Conservation (phyloP, 2,329 filamentous ascomycete genomes). For the Tolypocladium paradoxum region DNA sequence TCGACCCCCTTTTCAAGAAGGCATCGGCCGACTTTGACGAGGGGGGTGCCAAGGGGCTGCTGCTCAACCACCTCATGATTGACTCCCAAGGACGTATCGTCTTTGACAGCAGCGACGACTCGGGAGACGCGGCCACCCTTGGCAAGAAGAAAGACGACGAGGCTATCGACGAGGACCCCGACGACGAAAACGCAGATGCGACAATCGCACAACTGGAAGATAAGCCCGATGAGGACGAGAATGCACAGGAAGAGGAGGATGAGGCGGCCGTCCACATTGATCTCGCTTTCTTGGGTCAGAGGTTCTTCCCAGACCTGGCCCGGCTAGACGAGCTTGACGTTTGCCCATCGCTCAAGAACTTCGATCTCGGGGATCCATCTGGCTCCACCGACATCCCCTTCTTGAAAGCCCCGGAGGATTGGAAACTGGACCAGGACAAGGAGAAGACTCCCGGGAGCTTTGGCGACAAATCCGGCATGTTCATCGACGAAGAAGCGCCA, state of each 20-base stretch:
- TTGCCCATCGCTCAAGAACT: conserved; percentile 87
- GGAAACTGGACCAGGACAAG: conserved; percentile 60
- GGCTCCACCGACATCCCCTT: conserved; percentile 85
- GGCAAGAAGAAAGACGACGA: conserved; percentile 27
- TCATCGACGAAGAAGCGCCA: conserved; percentile 78
- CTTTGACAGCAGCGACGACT: conserved; percentile 94
- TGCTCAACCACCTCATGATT: conserved; percentile 95
- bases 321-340: conserved; percentile 78
- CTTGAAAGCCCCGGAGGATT: conserved; percentile 78
- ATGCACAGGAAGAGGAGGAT: conserved; percentile 34
- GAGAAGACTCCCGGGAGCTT: conserved; percentile 41
- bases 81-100: conserved; percentile 87
- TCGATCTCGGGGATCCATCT: conserved; percentile 79
- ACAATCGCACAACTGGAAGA: conserved; percentile 27
- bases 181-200: conserved; percentile 16
- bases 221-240: conserved; percentile 32
- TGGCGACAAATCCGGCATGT: conserved; percentile 65
- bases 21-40: conserved; percentile 97
- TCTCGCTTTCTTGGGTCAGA: conserved; percentile 58
- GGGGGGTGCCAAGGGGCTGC: conserved; percentile 86
- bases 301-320: conserved; percentile 77
- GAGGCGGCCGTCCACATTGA: conserved; percentile 62
- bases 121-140: conserved; percentile 35
- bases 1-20: conserved; percentile 98
- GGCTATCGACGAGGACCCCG: conserved; percentile 26